A percentile compares a stretch with the other conserved stretches of the same genome.
Conservation (phyloP, 768 basidiomycete genomes). For the Trametes gibbosa region DNA sequence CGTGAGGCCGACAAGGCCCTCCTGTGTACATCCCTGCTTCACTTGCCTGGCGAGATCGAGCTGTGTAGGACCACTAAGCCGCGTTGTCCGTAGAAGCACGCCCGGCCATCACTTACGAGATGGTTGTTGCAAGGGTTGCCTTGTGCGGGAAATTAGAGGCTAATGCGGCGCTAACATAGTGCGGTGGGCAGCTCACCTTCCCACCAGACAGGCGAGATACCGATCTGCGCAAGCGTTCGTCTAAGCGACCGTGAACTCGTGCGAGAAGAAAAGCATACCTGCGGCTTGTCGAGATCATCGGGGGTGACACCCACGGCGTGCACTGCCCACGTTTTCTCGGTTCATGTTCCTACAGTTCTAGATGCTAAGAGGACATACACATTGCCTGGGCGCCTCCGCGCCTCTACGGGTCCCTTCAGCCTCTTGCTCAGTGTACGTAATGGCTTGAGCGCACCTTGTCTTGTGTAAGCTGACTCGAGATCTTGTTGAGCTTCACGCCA, state of each 20-base stretch:
- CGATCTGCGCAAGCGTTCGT: conserved; percentile 50
- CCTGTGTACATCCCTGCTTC: conserved; percentile 79
- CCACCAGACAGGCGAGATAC: conserved; percentile 90
- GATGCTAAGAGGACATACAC: conserved; percentile 46
- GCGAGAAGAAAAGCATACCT: conserved; percentile 40
- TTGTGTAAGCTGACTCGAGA: conserved; percentile 72
- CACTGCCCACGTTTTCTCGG: conserved; percentile 40
- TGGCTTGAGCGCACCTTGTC: conserved; percentile 51
- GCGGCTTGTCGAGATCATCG: conserved; percentile 81
- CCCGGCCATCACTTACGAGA: conserved; percentile 46
- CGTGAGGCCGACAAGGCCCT: conserved; percentile 76
- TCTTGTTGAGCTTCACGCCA: conserved; percentile 64
- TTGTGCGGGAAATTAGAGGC: conserved; percentile 23
- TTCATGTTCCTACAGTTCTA: neutral
- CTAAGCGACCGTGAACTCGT: neutral
- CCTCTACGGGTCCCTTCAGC: conserved; percentile 33
- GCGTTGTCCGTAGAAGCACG: neutral
- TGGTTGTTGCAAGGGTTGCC: conserved; percentile 88
- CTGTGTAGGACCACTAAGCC: conserved; percentile 33
- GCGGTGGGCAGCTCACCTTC: conserved; percentile 51
- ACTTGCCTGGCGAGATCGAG: conserved; percentile 77
- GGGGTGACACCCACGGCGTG: conserved; percentile 77
- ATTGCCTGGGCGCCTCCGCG: conserved; percentile 83
- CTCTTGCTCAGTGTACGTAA: neutral
- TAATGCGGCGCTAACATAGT: conserved; percentile 13